Base-by-base conservation (phyloP, 2,329 filamentous ascomycete genomes). In the Claviceps fusiformis region DNA sequence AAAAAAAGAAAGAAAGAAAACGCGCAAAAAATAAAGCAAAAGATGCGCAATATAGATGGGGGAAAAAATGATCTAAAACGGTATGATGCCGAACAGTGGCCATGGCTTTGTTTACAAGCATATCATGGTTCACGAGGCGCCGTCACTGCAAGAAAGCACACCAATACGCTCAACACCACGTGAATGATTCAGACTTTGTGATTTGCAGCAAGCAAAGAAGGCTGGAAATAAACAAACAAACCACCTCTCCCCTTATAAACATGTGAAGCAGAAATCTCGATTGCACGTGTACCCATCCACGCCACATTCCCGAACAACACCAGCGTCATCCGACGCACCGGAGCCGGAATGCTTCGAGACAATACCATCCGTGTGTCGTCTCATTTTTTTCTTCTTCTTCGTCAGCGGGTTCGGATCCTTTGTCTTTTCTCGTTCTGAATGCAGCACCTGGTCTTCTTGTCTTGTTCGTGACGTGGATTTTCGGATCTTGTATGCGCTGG, bases 231-330 rank as follows among this genome's bases (percentile, higher is more conserved):
- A 24, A 24, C 24, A 24, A 24, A 24, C 3, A 24, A 24, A 24
- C 24, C 24, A 24, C 24, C 24, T 24, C 24, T 24, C 24, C 45
- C 15, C 13, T 37, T 17, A 58, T 56, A 79, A 68, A 61, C 81
- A 83, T 10, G 70, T 72, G 60, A 85, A 82, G 65, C 81, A 84
- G 67, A 83, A 83, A 57, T 79, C 75, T 54, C 76, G 71, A 3
- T 74, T 74, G 58, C 81, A 84, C 17, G 67, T 68, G 62, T 77
- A 83, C 13, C 77, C 80, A 59, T 75, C 73, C 59, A 77, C 68
- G 3, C 81, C 81, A 56, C 81, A 84, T 15, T 70, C 70, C 53
- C 76, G 45, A 17, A 41, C 69, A 59, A 71, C 60, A 15, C 74
- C 73, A 1, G 78, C 78, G 2, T 31, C 33, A 5, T 24, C 41